Conservation (phyloP, 345 rosid species). For the Eutrema japonicum region DNA sequence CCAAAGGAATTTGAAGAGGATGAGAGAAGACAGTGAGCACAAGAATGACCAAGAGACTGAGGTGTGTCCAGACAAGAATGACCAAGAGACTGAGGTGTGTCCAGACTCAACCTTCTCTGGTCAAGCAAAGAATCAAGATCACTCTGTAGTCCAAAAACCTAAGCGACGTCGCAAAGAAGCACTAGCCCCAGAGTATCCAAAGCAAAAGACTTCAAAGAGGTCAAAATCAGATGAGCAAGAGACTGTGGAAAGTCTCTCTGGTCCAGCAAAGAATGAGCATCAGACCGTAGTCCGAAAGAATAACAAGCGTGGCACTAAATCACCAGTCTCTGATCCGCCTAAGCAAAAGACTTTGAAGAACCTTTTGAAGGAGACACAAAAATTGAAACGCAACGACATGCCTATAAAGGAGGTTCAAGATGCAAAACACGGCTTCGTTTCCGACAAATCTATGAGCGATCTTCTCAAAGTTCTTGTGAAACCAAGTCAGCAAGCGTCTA, state of each 20-base stretch:
- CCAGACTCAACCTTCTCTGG: slow-evolving; percentile 16
- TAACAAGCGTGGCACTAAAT: slow-evolving; percentile 21
- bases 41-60: slow-evolving; percentile 21
- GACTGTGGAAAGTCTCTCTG: slow-evolving; percentile 2
- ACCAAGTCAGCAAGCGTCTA: slow-evolving; percentile 19
- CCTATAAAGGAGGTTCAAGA: slow-evolving; percentile 22
- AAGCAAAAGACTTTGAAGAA: slow-evolving; percentile 30
- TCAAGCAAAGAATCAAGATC: slow-evolving; percentile 22
- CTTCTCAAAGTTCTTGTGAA: slow-evolving; percentile 29
- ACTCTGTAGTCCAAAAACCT: slow-evolving; percentile 15
- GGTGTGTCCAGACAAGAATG: slow-evolving; percentile 20
- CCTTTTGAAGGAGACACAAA: slow-evolving; percentile 29
- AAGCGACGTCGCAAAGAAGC: slow-evolving; percentile 29
- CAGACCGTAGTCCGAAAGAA: slow-evolving; percentile 16
- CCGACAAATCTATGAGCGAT: slow-evolving; percentile 34
- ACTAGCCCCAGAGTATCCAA: slow-evolving; percentile 18
- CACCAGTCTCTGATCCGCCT: slow-evolving; percentile 22
- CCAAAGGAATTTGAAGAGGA: slow-evolving; percentile 39
- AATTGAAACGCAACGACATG: slow-evolving; percentile 8
- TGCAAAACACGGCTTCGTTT: neutral
- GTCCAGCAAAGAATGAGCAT: slow-evolving; percentile 17
- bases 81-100: slow-evolving; percentile 24
- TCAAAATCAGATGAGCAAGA: slow-evolving; percentile 29
- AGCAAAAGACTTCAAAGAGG: slow-evolving; percentile 39
- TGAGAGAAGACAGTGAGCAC: slow-evolving; percentile 26